Conservation (phyloP, 2,329 filamentous ascomycete genomes). For the Aspergillus piperis region DNA sequence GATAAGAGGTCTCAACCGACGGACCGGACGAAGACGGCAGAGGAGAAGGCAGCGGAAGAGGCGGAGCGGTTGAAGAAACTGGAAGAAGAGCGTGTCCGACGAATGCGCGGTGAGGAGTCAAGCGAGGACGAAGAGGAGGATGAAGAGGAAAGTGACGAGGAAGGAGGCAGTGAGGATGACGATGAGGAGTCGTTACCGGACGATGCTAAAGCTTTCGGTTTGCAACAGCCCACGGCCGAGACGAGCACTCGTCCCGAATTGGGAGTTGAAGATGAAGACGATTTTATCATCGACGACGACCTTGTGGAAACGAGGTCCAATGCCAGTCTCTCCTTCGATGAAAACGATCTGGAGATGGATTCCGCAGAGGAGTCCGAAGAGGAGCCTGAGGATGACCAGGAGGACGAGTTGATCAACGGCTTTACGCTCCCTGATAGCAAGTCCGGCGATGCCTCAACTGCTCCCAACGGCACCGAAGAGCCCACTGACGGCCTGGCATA, state of each 20-base stretch:
- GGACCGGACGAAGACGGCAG: constrained; percentile 86
- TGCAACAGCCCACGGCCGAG: constrained; percentile 54
- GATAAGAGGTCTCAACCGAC: constrained; percentile 84
- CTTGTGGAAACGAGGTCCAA: constrained; percentile 79
- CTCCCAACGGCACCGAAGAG: constrained; percentile 47
- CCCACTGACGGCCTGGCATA: constrained; percentile 65
- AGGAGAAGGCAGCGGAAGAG: constrained; percentile 78
- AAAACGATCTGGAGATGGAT: constrained; percentile 58
- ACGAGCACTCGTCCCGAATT: constrained; percentile 48
- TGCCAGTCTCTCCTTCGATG: constrained; percentile 43
- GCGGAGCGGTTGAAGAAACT: constrained; percentile 74
- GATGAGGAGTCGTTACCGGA: constrained; percentile 54
- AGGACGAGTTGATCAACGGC: constrained; percentile 73
- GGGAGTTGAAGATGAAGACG: constrained; percentile 88
- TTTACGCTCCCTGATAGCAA: constrained; percentile 50
- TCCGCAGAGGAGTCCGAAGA: constrained; percentile 58
- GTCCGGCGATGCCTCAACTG: constrained; percentile 24
- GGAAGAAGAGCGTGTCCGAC: constrained; percentile 76
- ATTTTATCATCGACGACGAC: constrained; percentile 88
- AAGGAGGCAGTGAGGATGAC: constrained; percentile 38
- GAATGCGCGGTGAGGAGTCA: constrained; percentile 83
- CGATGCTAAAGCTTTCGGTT: constrained; percentile 63
- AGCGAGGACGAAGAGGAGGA: constrained; percentile 64
- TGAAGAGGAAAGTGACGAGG: constrained; percentile 42
- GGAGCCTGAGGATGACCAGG: constrained; percentile 54